phyloP scores from a whole-genome alignment of 495 filamentous ascomycete genomes.

The Lasiosphaeris hirsuta region DNA sequence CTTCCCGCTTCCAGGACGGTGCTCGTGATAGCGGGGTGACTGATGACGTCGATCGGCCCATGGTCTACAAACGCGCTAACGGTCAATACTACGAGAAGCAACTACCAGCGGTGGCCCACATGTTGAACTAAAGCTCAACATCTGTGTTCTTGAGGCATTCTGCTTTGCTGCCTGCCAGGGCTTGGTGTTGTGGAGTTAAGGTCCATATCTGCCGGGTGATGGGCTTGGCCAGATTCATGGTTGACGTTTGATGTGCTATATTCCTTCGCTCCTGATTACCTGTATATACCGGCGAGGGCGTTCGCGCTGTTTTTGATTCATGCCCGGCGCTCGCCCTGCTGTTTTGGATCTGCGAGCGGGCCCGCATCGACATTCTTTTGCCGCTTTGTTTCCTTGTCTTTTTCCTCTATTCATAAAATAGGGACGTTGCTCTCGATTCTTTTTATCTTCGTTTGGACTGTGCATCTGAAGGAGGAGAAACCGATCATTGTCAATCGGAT shows the following conservation, averaged over 20 bases:
- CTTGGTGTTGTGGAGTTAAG: not conserved
- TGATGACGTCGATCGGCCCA: slow-evolving; percentile 16
- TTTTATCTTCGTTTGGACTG: not conserved
- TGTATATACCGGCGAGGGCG: too few relatives aligned
- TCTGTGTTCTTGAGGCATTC: not conserved
- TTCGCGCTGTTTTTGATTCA: too few relatives aligned
- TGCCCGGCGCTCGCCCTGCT: too few relatives aligned
- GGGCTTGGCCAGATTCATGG: not conserved
- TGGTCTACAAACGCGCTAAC: slow-evolving; percentile 23
- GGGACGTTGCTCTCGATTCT: not conserved
- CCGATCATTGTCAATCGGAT: too few relatives aligned
- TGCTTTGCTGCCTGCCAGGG: not conserved
- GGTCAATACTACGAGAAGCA: slow-evolving; percentile 9
- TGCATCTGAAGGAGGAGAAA: too few relatives aligned
- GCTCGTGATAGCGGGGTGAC: slow-evolving; percentile 20
- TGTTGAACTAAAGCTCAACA: not conserved
- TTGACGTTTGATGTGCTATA: not conserved
- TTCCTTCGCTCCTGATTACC: too few relatives aligned
- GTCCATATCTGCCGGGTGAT: not conserved
- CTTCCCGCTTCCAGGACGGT: slow-evolving; percentile 24
- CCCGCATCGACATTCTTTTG: not conserved
- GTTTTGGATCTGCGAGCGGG: not conserved
- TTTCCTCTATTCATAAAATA: too few relatives aligned
- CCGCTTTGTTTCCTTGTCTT: not conserved
- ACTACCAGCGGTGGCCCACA: not conserved